phyloP scores from a whole-genome alignment of 345 rosid species.

The Turnera subulata region DNA sequence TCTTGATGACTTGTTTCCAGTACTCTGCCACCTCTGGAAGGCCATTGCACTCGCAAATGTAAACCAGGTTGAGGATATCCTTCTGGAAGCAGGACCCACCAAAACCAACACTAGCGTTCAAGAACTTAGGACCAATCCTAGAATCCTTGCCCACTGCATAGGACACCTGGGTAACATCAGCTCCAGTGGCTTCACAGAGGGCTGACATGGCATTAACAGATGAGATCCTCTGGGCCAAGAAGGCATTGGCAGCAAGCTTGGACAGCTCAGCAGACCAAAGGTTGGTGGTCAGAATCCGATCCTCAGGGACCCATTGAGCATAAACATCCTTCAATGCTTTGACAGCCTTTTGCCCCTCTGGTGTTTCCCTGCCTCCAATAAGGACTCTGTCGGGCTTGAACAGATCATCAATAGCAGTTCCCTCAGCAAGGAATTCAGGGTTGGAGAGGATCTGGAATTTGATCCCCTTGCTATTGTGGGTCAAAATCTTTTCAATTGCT shows the following conservation, averaged over 20 bases:
- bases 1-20: constrained; percentile 95
- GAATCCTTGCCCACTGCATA: constrained; percentile 76
- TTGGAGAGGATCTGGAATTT: constrained; percentile 89
- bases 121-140: constrained; percentile 79
- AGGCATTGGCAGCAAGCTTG: constrained; percentile 92
- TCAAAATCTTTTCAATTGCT: constrained; percentile 85
- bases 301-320: constrained; percentile 85
- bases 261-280: constrained; percentile 97
- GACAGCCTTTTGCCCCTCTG: constrained; percentile 78
- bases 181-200: constrained; percentile 87
- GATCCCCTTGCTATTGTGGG: constrained; percentile 91
- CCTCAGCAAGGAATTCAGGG: constrained; percentile 97
- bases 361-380: constrained; percentile 87
- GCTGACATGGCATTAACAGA: constrained; percentile 95
- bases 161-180: constrained; percentile 71
- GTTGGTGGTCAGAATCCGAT: constrained; percentile 73
- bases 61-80: constrained; percentile 78
- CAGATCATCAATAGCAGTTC: constrained; percentile 80
- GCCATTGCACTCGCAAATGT: constrained; percentile 92
- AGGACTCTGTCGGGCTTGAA: constrained; percentile 78
- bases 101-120: constrained; percentile 85
- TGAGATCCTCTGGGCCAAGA: constrained; percentile 87
- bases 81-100: constrained; percentile 95
- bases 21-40: constrained; percentile 91
- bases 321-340: constrained; percentile 73